phyloP scores from a whole-genome alignment of 768 basidiomycete genomes.

The Kondoa malvinella region DNA sequence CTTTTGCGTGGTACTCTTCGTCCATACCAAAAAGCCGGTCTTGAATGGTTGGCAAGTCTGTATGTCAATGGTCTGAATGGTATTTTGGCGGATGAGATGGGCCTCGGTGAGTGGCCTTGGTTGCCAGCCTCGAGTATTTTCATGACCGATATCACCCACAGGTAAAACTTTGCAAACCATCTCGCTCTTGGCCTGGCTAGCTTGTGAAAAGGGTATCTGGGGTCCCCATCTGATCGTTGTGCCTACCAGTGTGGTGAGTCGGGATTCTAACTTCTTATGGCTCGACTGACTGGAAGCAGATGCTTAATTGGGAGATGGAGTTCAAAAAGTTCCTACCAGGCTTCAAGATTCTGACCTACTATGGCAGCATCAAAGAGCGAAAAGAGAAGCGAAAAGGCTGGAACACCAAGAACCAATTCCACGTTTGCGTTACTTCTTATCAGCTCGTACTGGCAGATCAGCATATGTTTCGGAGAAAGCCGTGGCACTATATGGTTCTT shows the following conservation, averaged over 20 bases:
- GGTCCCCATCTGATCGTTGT: slow-evolving; percentile 81
- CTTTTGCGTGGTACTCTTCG: slow-evolving; percentile 36
- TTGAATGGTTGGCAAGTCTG: slow-evolving; percentile 37
- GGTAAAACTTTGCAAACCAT: slow-evolving; percentile 82
- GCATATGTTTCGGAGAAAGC: slow-evolving; percentile 26
- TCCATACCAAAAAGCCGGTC: slow-evolving; percentile 37
- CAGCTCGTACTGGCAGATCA: slow-evolving; percentile 40
- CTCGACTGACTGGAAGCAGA: slow-evolving; percentile 28
- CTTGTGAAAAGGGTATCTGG: slow-evolving; percentile 45
- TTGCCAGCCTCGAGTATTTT: neutral
- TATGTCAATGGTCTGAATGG: slow-evolving; percentile 36
- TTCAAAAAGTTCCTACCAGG: slow-evolving; percentile 36
- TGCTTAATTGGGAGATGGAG: slow-evolving; percentile 29
- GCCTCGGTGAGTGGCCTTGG: neutral
- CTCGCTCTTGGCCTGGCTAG: slow-evolving; percentile 78
- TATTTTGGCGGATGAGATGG: slow-evolving; percentile 22
- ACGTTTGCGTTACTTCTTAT: slow-evolving; percentile 38
- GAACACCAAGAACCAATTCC: slow-evolving; percentile 39
- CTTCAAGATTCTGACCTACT: slow-evolving; percentile 74
- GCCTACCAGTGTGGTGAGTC: slow-evolving; percentile 55
- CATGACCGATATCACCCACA: slow-evolving; percentile 3
- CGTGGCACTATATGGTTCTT: slow-evolving; percentile 81
- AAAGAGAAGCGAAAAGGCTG: slow-evolving; percentile 39
- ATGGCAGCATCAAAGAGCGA: slow-evolving; percentile 67
- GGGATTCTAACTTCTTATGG: neutral